Evolutionary conservation across 2,329 filamentous ascomycete species (phyloP).

Genomic region (Beauveria asiatica): DNA sequence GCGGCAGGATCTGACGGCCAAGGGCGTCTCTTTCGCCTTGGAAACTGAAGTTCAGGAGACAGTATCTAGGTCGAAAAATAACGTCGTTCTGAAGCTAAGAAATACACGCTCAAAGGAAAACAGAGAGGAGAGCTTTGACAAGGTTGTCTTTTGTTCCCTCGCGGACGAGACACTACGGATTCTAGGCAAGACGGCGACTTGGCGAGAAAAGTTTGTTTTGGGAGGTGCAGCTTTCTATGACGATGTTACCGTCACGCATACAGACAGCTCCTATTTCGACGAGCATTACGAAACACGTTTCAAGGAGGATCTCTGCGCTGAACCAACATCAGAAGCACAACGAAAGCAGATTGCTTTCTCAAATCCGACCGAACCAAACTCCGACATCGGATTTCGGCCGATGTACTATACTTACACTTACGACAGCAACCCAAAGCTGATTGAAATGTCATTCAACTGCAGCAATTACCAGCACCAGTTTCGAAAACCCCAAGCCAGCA

Average conservation of each 20-base stretch:
- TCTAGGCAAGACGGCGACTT: constrained; percentile 46
- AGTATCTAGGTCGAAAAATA: constrained; percentile 39
- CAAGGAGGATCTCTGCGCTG: constrained; percentile 40
- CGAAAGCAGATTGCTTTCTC: constrained; percentile 31
- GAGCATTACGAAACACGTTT: constrained; percentile 59
- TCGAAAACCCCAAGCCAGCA: constrained; percentile 27
- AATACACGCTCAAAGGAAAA: constrained; percentile 41
- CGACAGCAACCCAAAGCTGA: constrained; percentile 43
- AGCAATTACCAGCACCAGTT: constrained; percentile 70
- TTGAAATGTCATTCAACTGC: constrained; percentile 67
- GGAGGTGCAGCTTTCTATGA: constrained; percentile 62
- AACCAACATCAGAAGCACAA: constrained; percentile 33
- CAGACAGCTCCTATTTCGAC: constrained; percentile 56
- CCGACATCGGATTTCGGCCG: constrained; percentile 47
- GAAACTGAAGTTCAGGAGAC: constrained; percentile 47
- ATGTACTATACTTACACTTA: constrained; percentile 61
- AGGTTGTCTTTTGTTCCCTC: constrained; percentile 56
- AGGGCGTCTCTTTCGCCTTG: constrained; percentile 48
- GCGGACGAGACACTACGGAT: constrained; percentile 57
- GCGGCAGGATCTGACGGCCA: constrained; percentile 42
- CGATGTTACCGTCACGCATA: constrained; percentile 64
- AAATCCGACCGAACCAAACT: constrained; percentile 35
- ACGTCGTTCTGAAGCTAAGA: constrained; percentile 46
- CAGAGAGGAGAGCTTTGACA: constrained; percentile 49
- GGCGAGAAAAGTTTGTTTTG: constrained; percentile 57